Base-by-base conservation (phyloP, 306 rosid species). In the Canavalia gladiata region DNA sequence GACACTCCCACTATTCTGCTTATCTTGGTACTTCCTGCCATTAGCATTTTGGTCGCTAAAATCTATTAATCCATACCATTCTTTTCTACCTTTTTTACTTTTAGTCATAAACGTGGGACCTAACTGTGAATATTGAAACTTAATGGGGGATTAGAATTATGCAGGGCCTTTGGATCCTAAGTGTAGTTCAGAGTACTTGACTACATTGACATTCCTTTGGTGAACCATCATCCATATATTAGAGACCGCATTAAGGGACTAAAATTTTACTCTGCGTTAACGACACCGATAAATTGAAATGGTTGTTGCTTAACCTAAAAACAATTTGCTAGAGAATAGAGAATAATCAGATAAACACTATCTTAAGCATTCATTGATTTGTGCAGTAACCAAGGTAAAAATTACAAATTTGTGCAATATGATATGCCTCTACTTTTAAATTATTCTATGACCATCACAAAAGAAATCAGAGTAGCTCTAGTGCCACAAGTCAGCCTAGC, bases 121-220 rank as follows among this genome's bases (percentile, higher is more conserved):
- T 2, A 54, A 13, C 4, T n/a, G 47, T 52, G 76, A 71, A 54
- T 37, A 28, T 72, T 72, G 77, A 51, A 51, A 34, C 8, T 7
- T 34, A 35, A 2, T 8, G 46, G 76, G 50, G 56, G 58, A 50
- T 71, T 71, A 51, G 49, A n/a, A 10, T n/a, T 71, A 9, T 47
- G 63, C 75, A 31, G 50, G 29, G 43, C 25, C 25, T 18, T 18
- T 18, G 25, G 25, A 18, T 18, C 25, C 25, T 18, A 18, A 18
- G 25, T 18, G 25, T 18, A 18, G 25, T 18, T 18, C 25, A 18
- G 25, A 18, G 25, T 18, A 18, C 25, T 18, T 18, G 11, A 56
- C 35, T 18, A 54, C 29, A 54, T 13, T 18, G 29, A 0, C 29
- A 52, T 13, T 50, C 3, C 60, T 13, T 34, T 47, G 46, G 52